Base-by-base conservation (phyloP, 2,329 filamentous ascomycete species). In the Colletotrichum melonis region DNA sequence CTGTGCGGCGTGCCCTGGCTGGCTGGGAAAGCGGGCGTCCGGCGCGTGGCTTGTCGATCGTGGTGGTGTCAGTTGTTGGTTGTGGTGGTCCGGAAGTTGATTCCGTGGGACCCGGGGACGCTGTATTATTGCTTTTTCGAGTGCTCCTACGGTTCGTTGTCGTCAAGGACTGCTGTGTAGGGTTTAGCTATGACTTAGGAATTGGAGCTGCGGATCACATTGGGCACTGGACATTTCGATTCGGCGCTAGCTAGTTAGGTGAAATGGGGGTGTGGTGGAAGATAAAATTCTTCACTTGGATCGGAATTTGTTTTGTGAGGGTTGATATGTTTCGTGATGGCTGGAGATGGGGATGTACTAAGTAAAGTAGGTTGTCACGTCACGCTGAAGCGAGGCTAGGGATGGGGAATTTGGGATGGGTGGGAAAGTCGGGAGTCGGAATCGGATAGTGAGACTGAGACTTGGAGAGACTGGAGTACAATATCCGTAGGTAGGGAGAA, bases 11-110 rank as follows among this genome's bases (percentile, higher is more conserved):
- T 35, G 32, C 32, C 32, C 32, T 35, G 63, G 19, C 6, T n/a
- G 3, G 5, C 22, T 60, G 9, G 12, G 38, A 30, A 38, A 24
- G 32, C 55, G 69, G 24, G 65, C 65, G 46, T 65, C 60, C 60
- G 60, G 62, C 67, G 70, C 60, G 62, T 66, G 70, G 66, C 28
- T 22, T 66, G 71, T 65, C 56, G 71, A 73, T 66, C 60, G 60
- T 57, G 54, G 22, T 57, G 46, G 38, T 42, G 38, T 42, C 38
- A 42, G 38, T 42, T 16, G 38, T 42, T 42, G 38, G 38, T 42
- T 5, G 38, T 42, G 38, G 38, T 8, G 6, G 38, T 19, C 55
- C 71, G 71, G 71, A 65, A 49, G 35, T 22, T 22, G 16, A 46
- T 56, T 60, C 55, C 71, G 55, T 32, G 24, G 42, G 24, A 35